A percentile compares a stretch with the other conserved stretches of the same genome.
These are phyloP conservation scores for Xylaria flabelliformis DNA, from an alignment of 495 filamentous ascomycete genomes.

Conservation along the genomic window DNA sequence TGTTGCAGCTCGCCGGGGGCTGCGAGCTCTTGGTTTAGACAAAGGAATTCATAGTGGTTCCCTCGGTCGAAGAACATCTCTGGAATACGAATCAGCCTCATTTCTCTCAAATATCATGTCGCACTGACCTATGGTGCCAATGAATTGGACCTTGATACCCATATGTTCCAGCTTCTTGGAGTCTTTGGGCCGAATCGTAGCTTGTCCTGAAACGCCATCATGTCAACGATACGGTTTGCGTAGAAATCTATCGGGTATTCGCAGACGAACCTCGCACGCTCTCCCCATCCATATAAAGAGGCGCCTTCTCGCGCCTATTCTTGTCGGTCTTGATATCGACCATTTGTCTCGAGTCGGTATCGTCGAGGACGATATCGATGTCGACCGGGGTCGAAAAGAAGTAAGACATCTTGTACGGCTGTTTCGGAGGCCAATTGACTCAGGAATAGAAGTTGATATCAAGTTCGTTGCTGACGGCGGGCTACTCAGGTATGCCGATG, in stretches of 20 bases:
- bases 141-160: conserved; percentile 99
- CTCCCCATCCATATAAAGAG: conserved; percentile 97
- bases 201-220: conserved; percentile 60
- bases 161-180: conserved; percentile 97
- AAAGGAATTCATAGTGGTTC: conserved; percentile 99
- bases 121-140: conserved; percentile 88
- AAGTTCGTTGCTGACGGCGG: conserved; percentile 10
- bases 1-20: conserved; percentile 97
- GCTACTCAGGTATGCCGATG: not conserved
- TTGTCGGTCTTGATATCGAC: conserved; percentile 99
- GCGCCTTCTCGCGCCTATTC: conserved; percentile 92
- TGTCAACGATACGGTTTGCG: not conserved
- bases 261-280: conserved; percentile 71
- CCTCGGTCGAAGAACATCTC: conserved; percentile 99
- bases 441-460: not conserved
- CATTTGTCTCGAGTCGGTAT: conserved; percentile 89
- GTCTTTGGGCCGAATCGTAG: conserved; percentile 96
- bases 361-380: conserved; percentile 97
- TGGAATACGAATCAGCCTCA: conserved; percentile 27
- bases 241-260: not conserved
- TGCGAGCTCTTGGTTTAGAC: conserved; percentile 92
- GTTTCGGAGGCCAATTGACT: conserved; percentile 3
- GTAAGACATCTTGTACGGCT: conserved; percentile 78
- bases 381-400: conserved; percentile 98
- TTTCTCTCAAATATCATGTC: not conserved